phyloP scores from a whole-genome alignment of 176 grass and related monocot species.

The Aegilops tauschii region DNA sequence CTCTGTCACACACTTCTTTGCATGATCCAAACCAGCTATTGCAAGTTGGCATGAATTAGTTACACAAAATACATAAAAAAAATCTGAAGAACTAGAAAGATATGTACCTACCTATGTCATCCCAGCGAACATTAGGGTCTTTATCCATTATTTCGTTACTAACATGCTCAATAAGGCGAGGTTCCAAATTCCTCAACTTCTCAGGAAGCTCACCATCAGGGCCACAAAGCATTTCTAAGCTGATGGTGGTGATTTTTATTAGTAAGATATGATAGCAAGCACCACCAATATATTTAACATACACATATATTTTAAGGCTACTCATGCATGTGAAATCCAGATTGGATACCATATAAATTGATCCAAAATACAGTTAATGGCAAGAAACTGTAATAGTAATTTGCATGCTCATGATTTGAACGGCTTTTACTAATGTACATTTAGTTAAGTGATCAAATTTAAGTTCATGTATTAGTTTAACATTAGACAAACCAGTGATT shows the following conservation, averaged over 20 bases:
- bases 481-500: neutral
- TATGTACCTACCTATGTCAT: conserved; percentile 81
- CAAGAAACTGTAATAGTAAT: neutral
- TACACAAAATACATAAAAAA: conserved; percentile 13
- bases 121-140: conserved; percentile 92
- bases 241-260: conserved; percentile 30
- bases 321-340: neutral
- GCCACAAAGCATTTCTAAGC: conserved; percentile 89
- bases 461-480: neutral
- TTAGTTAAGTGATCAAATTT: neutral
- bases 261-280: conserved; percentile 13
- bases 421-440: neutral
- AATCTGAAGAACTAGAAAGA: conserved; percentile 14
- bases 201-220: conserved; percentile 93
- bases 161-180: conserved; percentile 91
- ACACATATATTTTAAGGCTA: neutral
- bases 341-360: neutral
- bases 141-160: conserved; percentile 99
- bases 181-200: conserved; percentile 92
- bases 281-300: conserved; percentile 2
- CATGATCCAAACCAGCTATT: conserved; percentile 93
- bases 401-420: neutral
- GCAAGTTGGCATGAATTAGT: conserved; percentile 39
- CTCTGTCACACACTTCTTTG: conserved; percentile 98
- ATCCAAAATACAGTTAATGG: neutral